These are phyloP conservation scores for Candida schatavii DNA, from an alignment of 805 yeast species.

Conservation along the genomic window DNA sequence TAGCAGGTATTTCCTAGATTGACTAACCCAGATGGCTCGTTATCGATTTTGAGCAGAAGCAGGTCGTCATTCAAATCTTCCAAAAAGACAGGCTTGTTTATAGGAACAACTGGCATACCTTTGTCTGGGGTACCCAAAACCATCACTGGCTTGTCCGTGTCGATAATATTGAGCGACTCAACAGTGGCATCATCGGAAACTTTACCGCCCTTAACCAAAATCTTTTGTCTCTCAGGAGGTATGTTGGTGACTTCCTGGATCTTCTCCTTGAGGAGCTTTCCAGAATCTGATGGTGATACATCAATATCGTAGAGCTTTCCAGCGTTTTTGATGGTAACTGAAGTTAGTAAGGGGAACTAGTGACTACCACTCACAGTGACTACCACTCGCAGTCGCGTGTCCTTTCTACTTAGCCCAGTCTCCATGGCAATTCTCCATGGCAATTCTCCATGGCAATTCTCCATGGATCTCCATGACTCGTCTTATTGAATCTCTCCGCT, in stretches of 20 bases:
- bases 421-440: too few species aligned
- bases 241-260: constrained; percentile 74
- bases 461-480: too few species aligned
- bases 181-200: constrained; percentile 67
- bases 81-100: constrained; percentile 53
- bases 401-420: too few species aligned
- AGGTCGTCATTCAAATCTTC: constrained; percentile 59
- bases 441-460: too few species aligned
- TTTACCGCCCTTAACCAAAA: constrained; percentile 86
- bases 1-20: constrained; percentile 80
- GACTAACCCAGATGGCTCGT: constrained; percentile 61
- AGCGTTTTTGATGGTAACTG: constrained; percentile 38
- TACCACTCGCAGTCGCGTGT: too few species aligned
- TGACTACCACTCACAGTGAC: too few species aligned
- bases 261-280: constrained; percentile 61
- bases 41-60: constrained; percentile 35
- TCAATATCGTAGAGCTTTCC: constrained; percentile 40
- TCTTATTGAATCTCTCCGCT: too few species aligned
- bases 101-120: constrained; percentile 52
- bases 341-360: too few species aligned
- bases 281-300: constrained; percentile 53
- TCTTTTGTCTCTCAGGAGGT: constrained; percentile 88
- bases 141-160: constrained; percentile 71
- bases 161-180: constrained; percentile 46
- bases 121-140: constrained; percentile 88